Base-by-base conservation (phyloP, 371 early-diverging fungal species). In the Entomophthora muscae region DNA sequence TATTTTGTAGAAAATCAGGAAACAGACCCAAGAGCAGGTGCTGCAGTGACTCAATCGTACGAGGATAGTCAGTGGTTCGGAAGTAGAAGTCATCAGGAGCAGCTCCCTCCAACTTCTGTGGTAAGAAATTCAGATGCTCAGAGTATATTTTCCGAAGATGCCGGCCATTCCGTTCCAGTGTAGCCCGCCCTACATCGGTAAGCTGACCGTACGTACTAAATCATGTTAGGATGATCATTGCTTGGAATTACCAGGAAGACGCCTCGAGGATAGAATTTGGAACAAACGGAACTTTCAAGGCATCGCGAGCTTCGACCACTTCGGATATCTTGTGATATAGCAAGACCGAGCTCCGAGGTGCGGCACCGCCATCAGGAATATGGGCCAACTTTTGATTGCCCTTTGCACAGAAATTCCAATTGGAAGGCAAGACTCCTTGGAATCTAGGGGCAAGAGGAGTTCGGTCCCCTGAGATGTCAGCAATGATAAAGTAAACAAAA, bases 11-110 rank as follows among this genome's bases (percentile, higher is more conserved):
- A 3, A 63, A 22, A 1, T 88, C 86, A 70, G 83, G 85, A 62
- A 88, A 75, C 0, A 88, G 85, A 53, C 72, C 75, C 1, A 75
- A 71, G 28, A 90, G 64, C 21, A 84, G 58, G 64, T 84, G 85
- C 66, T 85, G 85, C 27, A 88, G 75, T 26, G 83, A 83, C 61
- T 88, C 88, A 64, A 85, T 75, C 2, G 90, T 80, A 55, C 90
- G 79, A 2, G 77, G 68, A 66, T 82, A 88, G 56, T 81, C 83
- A 3, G 83, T 81, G 58, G 78, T 77, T 58, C 88, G 78, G 53
- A 90, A 70, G 61, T 81, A 82, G 22, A 84, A 66, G 0, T 69
- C 53, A 17, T 71, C 61, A n/a, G 70, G 69, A 60, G 77, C 73
- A 60, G 71, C 72, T 0, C 65, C 54, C 30, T 52, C 65, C 27